Percentiles rank a stretch among this genome's conserved stretches.
Conservation (phyloP, 176 grass and related monocot species). For the Dactylis glomerata region DNA sequence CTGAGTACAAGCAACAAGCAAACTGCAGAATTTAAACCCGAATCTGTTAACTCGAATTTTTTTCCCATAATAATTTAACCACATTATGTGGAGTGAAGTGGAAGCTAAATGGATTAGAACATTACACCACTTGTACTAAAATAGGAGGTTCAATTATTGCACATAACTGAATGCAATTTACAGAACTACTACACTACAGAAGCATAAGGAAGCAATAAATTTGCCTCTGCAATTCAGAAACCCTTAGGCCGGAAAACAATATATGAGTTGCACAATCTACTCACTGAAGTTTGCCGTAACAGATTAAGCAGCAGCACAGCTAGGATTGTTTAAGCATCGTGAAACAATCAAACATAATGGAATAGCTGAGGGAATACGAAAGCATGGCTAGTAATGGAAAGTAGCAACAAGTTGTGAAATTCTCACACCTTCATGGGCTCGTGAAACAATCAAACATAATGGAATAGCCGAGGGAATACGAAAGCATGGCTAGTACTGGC, state of each 20-base stretch:
- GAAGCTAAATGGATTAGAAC: neutral
- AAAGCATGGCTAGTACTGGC: neutral
- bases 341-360: neutral
- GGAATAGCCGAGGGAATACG: neutral
- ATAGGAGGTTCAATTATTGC: neutral
- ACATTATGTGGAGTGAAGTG: neutral
- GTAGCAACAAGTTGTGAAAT: neutral
- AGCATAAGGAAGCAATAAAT: neutral
- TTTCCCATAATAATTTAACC: neutral
- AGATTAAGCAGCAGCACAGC: neutral
- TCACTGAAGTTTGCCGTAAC: neutral
- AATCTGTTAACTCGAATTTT: neutral
- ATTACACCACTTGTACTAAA: neutral
- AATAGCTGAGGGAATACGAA: neutral
- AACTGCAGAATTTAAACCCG: neutral
- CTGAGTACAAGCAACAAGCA: neutral
- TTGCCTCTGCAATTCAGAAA: neutral
- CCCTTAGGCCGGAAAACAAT: too few relatives aligned
- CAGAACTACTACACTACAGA: neutral
- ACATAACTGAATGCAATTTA: neutral
- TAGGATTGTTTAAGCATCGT: neutral
- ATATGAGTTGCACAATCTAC: neutral
- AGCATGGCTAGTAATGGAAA: neutral
- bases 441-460: neutral
- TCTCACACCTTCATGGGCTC: neutral